Conservation (phyloP, 257 asterid genomes). For the Schizonepeta tenuifolia region DNA sequence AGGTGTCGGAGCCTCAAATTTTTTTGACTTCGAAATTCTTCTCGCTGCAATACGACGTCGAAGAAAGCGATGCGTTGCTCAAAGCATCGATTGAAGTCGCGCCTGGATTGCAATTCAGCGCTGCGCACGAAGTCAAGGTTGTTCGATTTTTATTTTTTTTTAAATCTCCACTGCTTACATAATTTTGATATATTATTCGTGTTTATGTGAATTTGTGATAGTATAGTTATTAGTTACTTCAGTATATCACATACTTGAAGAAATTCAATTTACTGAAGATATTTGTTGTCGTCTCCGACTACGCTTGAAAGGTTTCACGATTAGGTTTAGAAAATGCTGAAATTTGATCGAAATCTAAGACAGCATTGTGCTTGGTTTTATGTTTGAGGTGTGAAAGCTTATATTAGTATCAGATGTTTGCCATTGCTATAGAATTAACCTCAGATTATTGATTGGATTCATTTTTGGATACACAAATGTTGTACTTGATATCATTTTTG, state of each 20-base stretch:
- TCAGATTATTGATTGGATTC: too few relatives aligned
- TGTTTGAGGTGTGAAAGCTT: too few relatives aligned
- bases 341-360: not conserved
- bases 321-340: too few relatives aligned
- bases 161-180: not conserved
- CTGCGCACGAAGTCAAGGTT: slow-evolving; percentile 75
- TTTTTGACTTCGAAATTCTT: slow-evolving; percentile 64
- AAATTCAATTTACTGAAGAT: not conserved
- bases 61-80: slow-evolving; percentile 76
- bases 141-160: not conserved
- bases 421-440: not conserved
- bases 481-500: too few relatives aligned
- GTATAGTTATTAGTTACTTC: not conserved
- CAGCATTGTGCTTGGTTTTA: too few relatives aligned
- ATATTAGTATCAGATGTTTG: not conserved
- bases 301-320: too few relatives aligned
- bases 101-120: slow-evolving; percentile 68
- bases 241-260: not conserved
- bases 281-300: too few relatives aligned
- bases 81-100: slow-evolving; percentile 59
- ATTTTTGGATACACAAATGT: too few relatives aligned
- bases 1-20: slow-evolving; percentile 75
- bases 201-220: not conserved
- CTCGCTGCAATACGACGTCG: slow-evolving; percentile 81
- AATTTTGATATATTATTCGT: not conserved